Evolutionary conservation across 2,329 filamentous ascomycete genomes (phyloP).

Genomic region (Xenosphaeropsis pyriputrescens): DNA sequence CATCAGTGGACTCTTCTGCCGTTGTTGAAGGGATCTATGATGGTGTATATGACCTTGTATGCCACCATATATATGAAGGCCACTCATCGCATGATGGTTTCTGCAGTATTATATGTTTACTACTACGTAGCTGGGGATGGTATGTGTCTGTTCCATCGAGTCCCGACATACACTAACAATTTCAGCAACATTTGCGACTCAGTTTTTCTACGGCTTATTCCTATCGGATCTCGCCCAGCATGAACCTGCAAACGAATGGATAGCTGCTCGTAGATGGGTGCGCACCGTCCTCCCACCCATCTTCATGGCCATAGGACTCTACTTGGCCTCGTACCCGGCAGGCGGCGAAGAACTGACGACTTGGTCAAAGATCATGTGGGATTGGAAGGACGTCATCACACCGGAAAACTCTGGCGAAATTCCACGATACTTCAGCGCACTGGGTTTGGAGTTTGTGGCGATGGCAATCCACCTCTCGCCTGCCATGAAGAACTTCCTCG

Average conservation of each 20-base stretch:
- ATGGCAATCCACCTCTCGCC: slow-evolving; percentile 33
- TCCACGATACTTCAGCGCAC: slow-evolving; percentile 27
- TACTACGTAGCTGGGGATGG: slow-evolving; percentile 20
- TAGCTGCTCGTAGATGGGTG: slow-evolving; percentile 9
- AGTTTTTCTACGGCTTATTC: slow-evolving; percentile 42
- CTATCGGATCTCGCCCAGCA: slow-evolving; percentile 38
- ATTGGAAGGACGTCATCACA: slow-evolving; percentile 24
- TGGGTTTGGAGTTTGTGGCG: slow-evolving; percentile 29
- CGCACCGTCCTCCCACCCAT: slow-evolving; percentile 24
- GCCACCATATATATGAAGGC: slow-evolving; percentile 33
- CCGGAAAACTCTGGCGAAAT: slow-evolving; percentile 27
- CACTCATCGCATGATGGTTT: slow-evolving; percentile 30
- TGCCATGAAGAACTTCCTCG: slow-evolving; percentile 31
- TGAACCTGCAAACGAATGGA: slow-evolving; percentile 20
- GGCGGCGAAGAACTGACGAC: slow-evolving; percentile 30
- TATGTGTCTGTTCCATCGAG: slow-evolving; percentile 5
- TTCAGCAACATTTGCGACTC: slow-evolving; percentile 30
- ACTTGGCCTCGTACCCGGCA: slow-evolving; percentile 40
- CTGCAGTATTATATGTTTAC: slow-evolving; percentile 30
- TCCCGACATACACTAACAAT: too few relatives aligned
- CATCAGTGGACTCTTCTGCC: slow-evolving; percentile 43
- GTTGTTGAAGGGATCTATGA: slow-evolving; percentile 36
- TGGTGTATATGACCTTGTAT: slow-evolving; percentile 36
- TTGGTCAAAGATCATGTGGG: slow-evolving; percentile 31
- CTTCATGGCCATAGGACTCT: slow-evolving; percentile 32